Evolutionary conservation across 345 rosid species (phyloP).

Genomic region (Mallotus nudiflorus): DNA sequence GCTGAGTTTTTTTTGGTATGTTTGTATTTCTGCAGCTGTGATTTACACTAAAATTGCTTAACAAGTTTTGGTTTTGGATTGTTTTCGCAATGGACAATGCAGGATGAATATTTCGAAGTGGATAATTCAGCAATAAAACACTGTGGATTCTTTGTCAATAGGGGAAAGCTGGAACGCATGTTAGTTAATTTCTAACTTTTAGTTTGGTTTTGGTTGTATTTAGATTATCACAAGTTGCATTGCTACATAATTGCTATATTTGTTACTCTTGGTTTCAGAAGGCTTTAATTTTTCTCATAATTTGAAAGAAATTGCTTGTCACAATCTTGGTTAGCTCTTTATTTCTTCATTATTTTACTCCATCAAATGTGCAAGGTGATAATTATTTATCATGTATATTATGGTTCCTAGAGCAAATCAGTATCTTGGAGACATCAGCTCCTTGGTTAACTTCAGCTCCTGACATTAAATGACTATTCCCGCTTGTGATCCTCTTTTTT

Average conservation of each 20-base stretch:
- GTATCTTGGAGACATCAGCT: neutral
- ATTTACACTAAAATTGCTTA: neutral
- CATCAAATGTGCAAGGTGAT: neutral
- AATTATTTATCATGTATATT: neutral
- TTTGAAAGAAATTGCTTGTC: neutral
- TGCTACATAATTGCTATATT: neutral
- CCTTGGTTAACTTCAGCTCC: neutral
- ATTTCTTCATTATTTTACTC: neutral
- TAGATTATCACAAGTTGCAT: neutral
- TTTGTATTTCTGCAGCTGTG: conserved; percentile 3
- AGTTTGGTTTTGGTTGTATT: neutral
- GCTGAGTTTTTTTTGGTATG: neutral
- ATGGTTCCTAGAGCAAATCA: conserved; percentile 4
- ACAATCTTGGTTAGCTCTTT: neutral
- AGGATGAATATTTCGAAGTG: conserved; percentile 98
- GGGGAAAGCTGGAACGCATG: conserved; percentile 86
- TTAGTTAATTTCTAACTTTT: conserved; percentile 43
- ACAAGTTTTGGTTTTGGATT: neutral
- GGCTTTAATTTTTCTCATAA: neutral
- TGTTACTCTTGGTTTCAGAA: neutral
- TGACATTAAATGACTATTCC: neutral
- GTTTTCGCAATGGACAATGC: conserved; percentile 24
- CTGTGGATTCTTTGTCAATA: conserved; percentile 87
- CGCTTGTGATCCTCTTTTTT: neutral
- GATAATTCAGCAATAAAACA: conserved; percentile 87